Conservation (phyloP, 176 grass and related monocot species). For the Oryza coarctata region DNA sequence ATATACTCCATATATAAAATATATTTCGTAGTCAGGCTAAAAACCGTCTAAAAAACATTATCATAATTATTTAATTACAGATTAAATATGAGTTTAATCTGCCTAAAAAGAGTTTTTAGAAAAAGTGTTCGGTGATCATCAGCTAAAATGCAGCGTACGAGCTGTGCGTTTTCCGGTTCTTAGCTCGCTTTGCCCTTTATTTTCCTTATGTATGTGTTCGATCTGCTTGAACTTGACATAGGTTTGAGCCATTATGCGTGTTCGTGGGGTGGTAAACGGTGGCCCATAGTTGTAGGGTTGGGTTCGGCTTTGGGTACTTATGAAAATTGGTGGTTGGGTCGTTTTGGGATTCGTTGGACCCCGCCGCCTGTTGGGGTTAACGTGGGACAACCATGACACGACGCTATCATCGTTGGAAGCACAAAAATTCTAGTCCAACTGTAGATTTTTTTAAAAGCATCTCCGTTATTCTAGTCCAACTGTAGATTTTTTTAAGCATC, state of each 20-base stretch:
- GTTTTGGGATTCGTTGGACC: conserved; percentile 24
- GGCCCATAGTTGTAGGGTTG: neutral
- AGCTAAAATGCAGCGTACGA: neutral
- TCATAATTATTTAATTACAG: too few species aligned
- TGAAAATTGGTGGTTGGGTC: conserved; percentile 22
- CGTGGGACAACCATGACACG: conserved; percentile 40
- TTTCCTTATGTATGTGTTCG: neutral
- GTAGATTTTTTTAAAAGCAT: too few species aligned
- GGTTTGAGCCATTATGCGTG: neutral
- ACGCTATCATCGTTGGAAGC: neutral
- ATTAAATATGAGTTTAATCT: too few species aligned
- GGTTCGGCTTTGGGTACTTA: neutral
- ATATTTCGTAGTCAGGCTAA: too few species aligned
- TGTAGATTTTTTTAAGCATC: too few species aligned
- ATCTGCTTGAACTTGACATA: neutral
- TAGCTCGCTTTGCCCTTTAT: neutral
- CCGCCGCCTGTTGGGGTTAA: conserved; percentile 32
- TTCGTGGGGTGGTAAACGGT: neutral
- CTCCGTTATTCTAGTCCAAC: too few species aligned
- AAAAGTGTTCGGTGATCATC: too few species aligned
- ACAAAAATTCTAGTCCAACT: neutral
- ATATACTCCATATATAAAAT: too few species aligned
- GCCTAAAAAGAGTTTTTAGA: too few species aligned
- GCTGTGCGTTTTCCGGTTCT: neutral
- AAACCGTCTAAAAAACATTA: too few species aligned